Evolutionary conservation across 345 rosid species (phyloP), one percentile per base, ranked within the genome.

Genomic region (Sapria himalayana): DNA sequence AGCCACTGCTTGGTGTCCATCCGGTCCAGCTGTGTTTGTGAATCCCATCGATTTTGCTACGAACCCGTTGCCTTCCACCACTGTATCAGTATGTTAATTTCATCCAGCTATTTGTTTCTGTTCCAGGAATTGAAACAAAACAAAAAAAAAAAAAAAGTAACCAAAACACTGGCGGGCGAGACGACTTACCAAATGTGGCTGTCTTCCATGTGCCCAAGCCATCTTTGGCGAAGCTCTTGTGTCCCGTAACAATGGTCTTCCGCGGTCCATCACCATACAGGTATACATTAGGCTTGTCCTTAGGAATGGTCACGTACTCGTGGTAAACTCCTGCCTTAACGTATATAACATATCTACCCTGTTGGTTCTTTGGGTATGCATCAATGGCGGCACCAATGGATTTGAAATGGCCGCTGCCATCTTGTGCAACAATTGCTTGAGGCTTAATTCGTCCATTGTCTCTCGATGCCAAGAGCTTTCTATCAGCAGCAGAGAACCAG

Each of bases 261-360:
- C 67, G 48, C 1, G 82, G 74, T 15, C 92, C 94, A 35, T 78
- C 94, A 18, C 86, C 92, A 19, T 72, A 75, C 55, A 78, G 57
- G 50, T 66, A 64, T 19, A 78, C 60, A 39, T 78, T 76, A 34
- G 54, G 54, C 57, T 66, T 58, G 13, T 62, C 50, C 52, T 63
- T 70, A 5, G 62, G 61, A 11, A 81, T 54, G 0, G 54, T 47
- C 9, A 78, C 41, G 13, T 56, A 43, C 44, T 78, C 81, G 9
- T 46, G 13, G 43, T 81, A 78, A 22, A 59, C 9, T 33, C 85
- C 94, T 12, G 73, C 79, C 67, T 78, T 78, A 1, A 78, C 74
- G 29, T 78, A 69, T 23, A 74, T 68, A 46, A 72, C 56, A 23
- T 65, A 72, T 40, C 75, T 50, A 3, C 73, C 74, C 9, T 34